Base-by-base conservation (phyloP, 1,139 yeast genomes). In the Sugiyamaella xylanicola region DNA sequence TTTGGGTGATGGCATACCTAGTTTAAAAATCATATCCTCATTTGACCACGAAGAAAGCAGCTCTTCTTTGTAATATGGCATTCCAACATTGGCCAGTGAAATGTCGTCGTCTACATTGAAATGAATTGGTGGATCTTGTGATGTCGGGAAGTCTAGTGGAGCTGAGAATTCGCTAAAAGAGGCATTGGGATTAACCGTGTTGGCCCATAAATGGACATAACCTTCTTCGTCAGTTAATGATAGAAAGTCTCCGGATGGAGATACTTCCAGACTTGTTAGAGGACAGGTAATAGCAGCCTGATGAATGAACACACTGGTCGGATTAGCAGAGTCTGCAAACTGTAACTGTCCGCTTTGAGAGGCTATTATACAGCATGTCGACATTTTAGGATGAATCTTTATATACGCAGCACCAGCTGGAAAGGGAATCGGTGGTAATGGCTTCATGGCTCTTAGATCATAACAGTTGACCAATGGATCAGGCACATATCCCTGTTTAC, bases 361-460 rank as follows among this genome's bases (percentile, higher is more conserved):
- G 0, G 90, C 86, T 17, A 89, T 83, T 9, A 91, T 72, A 45
- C 91, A 81, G 50, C 88, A 84, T 43, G 90, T 87, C 11, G 97
- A 87, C 56, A 91, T 72, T 60, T 87, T 87, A 2, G 98, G 97
- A 71, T 92, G 98, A 61, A 92, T 78, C 51, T 87, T 79, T 1
- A 87, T 95, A 68, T 82, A 87, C 4, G 89, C 80, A 0, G 98
- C 97, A 3, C 98, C 98, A 0, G 91, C 86, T 0, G 96, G 89
- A 68, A 91, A 91, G 1, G 97, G 85, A 2, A 92, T 77, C 1
- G 98, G 97, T 0, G 96, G 78, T 55, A 87, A 71, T 1, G 93
- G 80, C 57, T 83, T 80, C 82, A 89, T 78, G 61, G 84, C 82
- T 59, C 96, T 78, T 36, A 90, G 71, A 69, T 93, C 99, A 69